A percentile compares a stretch with the other conserved stretches of the same genome.
Evolutionary conservation across 2,329 filamentous ascomycete genomes (phyloP).

Genomic region (Herpotrichia juniperi): DNA sequence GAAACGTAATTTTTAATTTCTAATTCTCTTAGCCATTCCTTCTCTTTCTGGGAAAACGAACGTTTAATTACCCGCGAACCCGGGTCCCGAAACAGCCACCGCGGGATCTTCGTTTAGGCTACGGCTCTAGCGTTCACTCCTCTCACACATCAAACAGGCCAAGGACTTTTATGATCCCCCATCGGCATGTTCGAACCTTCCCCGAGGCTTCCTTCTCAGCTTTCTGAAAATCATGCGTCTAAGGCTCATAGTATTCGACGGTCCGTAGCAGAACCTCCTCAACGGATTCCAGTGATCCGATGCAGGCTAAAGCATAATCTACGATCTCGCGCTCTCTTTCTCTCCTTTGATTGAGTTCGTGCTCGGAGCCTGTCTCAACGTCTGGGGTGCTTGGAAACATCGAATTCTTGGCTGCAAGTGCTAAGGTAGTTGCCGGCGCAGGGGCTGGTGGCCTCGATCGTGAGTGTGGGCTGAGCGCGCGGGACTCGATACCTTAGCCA

Average conservation of each 20-base stretch:
- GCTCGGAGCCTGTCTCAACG: too few relatives aligned
- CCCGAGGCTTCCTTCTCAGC: neutral
- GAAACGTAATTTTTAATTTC: too few relatives aligned
- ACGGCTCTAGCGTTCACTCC: too few relatives aligned
- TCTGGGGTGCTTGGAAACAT: neutral
- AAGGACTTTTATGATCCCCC: neutral
- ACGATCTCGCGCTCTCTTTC: too few relatives aligned
- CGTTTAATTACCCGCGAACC: neutral
- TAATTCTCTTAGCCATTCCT: too few relatives aligned
- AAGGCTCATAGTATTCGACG: constrained; percentile 3
- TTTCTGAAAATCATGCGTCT: constrained; percentile 2
- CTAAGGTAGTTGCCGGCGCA: neutral
- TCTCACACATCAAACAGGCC: constrained; percentile 3
- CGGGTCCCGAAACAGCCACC: constrained; percentile 12
- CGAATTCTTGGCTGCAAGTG: neutral
- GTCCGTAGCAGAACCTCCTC: too few relatives aligned
- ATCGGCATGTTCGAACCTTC: neutral
- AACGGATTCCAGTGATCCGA: constrained; percentile 4
- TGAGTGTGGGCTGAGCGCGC: constrained; percentile 2
- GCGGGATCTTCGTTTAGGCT: constrained; percentile 20
- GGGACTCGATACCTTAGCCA: neutral
- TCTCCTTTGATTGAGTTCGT: too few relatives aligned
- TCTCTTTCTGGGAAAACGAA: too few relatives aligned
- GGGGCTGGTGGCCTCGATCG: neutral
- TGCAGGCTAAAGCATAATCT: too few relatives aligned